phyloP scores from a whole-genome alignment of 164 flowering plant genomes.

The Cinnamomum chago region DNA sequence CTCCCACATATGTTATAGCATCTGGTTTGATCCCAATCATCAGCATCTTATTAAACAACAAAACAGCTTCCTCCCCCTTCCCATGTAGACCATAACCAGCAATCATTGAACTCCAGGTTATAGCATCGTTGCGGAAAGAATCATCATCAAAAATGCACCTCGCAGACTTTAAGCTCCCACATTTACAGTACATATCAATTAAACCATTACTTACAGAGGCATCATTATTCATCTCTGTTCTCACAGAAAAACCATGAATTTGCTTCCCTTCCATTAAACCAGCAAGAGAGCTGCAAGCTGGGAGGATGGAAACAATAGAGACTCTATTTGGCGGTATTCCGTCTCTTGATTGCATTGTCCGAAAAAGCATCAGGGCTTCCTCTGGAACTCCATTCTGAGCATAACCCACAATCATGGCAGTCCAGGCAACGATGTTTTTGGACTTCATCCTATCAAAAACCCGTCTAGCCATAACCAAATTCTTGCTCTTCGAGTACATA shows the following conservation, averaged over 20 bases:
- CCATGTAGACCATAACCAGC: constrained; percentile 66
- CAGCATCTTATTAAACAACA: constrained; percentile 46
- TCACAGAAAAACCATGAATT: constrained; percentile 59
- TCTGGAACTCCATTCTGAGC: constrained; percentile 36
- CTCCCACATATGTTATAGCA: constrained; percentile 45
- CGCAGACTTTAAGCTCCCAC: constrained; percentile 54
- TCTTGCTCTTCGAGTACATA: constrained; percentile 49
- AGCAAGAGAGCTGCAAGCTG: constrained; percentile 43
- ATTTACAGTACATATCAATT: constrained; percentile 64
- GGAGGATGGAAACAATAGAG: constrained; percentile 50
- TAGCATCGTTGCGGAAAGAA: constrained; percentile 38
- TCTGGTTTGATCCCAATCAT: constrained; percentile 45
- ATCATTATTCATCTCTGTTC: constrained; percentile 32
- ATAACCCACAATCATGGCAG: constrained; percentile 64
- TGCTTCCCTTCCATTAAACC: constrained; percentile 47
- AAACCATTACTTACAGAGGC: constrained; percentile 51
- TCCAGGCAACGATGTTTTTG: constrained; percentile 61
- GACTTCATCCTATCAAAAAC: constrained; percentile 47
- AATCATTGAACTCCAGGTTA: constrained; percentile 74
- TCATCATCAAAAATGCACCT: constrained; percentile 40
- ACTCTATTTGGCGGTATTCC: constrained; percentile 49
- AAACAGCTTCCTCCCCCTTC: constrained; percentile 49
- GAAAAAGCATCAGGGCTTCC: constrained; percentile 50
- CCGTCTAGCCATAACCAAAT: constrained; percentile 26
- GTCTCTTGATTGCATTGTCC: constrained; percentile 42